Percentiles rank a stretch among this genome's conserved stretches.
Evolutionary conservation across 2,329 filamentous ascomycete genomes (phyloP).

Genomic region (Aschersonia sp.): DNA sequence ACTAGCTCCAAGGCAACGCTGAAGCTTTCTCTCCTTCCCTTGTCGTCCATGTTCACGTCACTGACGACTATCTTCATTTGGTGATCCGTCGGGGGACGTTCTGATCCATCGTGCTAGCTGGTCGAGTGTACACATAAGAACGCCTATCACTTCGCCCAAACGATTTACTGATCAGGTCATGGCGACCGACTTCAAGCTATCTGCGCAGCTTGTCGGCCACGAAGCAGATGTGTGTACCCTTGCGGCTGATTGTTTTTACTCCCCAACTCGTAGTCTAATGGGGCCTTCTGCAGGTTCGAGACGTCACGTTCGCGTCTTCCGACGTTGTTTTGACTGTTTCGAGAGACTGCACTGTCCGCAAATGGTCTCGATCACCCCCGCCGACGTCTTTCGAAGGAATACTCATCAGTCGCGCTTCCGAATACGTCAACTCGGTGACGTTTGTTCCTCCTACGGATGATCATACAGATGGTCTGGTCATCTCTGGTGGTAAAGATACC

Average conservation of each 20-base stretch:
- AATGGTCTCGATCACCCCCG: conserved; percentile 60
- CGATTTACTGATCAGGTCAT: conserved; percentile 26
- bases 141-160: conserved; percentile 2
- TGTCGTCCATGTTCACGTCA: conserved; percentile 4
- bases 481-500: conserved; percentile 82
- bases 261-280: conserved; percentile 6
- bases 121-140: too few species aligned
- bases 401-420: conserved; percentile 66
- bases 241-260: neutral
- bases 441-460: conserved; percentile 56
- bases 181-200: conserved; percentile 81
- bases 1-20: conserved; percentile 3
- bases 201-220: conserved; percentile 77
- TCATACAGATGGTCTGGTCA: conserved; percentile 64
- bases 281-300: conserved; percentile 56
- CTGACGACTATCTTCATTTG: neutral
- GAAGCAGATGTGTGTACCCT: conserved; percentile 67
- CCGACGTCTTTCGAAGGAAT: conserved; percentile 63
- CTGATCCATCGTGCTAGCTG: too few species aligned
- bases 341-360: conserved; percentile 76
- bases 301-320: conserved; percentile 62
- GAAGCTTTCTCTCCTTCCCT: conserved; percentile 2
- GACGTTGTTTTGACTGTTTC: conserved; percentile 72
- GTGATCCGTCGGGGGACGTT: too few species aligned
- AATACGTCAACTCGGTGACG: conserved; percentile 77